Evolutionary conservation across 2,329 filamentous ascomycete genomes (phyloP), one percentile per base, ranked within the genome.

Genomic region (Fusarium domesticum): DNA sequence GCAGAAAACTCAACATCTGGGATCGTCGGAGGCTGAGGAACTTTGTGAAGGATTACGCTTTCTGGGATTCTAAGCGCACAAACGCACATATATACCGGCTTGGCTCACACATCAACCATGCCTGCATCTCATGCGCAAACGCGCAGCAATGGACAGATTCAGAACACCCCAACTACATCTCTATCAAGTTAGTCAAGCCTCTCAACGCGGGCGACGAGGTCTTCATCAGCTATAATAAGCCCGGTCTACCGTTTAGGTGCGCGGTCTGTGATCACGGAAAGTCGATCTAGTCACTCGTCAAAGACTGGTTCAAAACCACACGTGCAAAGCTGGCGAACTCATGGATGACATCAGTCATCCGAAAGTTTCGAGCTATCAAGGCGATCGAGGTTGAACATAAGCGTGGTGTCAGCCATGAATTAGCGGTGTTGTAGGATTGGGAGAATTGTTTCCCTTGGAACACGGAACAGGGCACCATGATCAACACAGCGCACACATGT

Each of bases 201-300:
- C 30, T 72, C 20, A 36, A 28, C 3, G 23, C 43, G 2, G 64
- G 55, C 10, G 57, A 70, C 5, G 61, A 72, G 50, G 48, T 73
- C 23, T 64, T 65, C 23, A 64, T 72, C 51, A 48, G 65, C 50
- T 71, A 72, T 43, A 54, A 60, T 39, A 62, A 61, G 31, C 31
- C 31, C 18, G 43, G 52, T 3, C 45, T 63, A 40, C 39, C 48
- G 8, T 66, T 65, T 31, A 32, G 35, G 0, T 71, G 69, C 42
- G 39, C 40, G 1, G 14, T 50, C 6, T 64, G 61, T 23, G 39
- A 39, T 6, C 23, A 28, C 23, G 23, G n/a, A 28, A 12, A 28
- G 8, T 28, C 8, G 23, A 12, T 11, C 14, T 28, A 28, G 23
- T 28, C 7, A 12, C 14, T 28, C 8, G 8, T 12, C 23, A 28